Percentiles rank a stretch among this genome's conserved stretches.
These are phyloP conservation scores for Aspergillus olivimuriae DNA, from an alignment of 495 filamentous ascomycete species.

Conservation along the genomic window DNA sequence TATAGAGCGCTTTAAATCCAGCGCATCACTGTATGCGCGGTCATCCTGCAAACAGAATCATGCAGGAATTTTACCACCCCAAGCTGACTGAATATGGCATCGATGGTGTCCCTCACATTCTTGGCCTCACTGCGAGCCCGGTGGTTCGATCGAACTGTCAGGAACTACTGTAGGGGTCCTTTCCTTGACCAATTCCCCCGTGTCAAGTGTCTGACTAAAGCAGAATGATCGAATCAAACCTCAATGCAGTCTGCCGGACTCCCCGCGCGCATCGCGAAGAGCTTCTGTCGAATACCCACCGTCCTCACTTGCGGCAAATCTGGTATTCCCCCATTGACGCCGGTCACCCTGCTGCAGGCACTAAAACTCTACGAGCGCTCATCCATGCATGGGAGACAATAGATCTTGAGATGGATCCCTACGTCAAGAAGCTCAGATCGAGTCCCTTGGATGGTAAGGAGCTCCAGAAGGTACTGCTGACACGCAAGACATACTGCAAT, in stretches of 20 bases:
- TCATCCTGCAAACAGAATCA: constrained; percentile 69
- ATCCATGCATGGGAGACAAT: constrained; percentile 18
- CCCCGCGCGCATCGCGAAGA: constrained; percentile 68
- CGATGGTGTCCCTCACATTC: constrained; percentile 56
- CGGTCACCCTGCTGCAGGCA: constrained; percentile 1
- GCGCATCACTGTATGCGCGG: constrained; percentile 30
- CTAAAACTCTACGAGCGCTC: constrained; percentile 16
- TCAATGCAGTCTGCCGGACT: constrained; percentile 66
- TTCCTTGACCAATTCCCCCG: not conserved
- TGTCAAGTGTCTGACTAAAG: constrained; percentile 1
- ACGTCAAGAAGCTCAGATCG: constrained; percentile 49
- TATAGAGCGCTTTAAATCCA: constrained; percentile 9
- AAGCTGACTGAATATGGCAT: constrained; percentile 23
- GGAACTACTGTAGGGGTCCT: constrained; percentile 25
- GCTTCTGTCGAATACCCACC: constrained; percentile 60
- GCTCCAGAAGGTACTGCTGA: constrained; percentile 41
- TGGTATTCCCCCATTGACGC: constrained; percentile 28
- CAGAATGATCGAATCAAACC: constrained; percentile 64
- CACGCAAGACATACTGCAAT: constrained; percentile 55
- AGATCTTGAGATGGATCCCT: constrained; percentile 62
- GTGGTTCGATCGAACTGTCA: constrained; percentile 42
- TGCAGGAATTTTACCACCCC: constrained; percentile 68
- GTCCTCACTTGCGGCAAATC: constrained; percentile 53
- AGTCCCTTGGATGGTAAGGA: constrained; percentile 18
- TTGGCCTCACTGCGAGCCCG: constrained; percentile 85